These are phyloP conservation scores for Globisporangium polare DNA, from an alignment of 352 stramenopile genomes.

Conservation along the genomic window DNA sequence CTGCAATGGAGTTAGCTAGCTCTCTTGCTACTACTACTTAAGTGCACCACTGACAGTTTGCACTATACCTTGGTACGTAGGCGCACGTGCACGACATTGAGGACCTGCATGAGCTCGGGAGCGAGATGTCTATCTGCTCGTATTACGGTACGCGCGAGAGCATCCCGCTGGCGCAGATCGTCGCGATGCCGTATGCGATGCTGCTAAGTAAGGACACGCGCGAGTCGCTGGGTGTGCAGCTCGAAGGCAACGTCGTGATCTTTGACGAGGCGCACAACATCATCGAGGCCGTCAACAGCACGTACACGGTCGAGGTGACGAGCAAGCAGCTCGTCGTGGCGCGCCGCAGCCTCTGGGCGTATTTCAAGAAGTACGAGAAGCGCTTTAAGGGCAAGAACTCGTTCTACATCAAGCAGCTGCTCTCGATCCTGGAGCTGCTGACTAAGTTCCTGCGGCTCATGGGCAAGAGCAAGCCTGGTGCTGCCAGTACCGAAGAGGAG, in stretches of 20 bases:
- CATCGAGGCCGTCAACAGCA: conserved; percentile 93
- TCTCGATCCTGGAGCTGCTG: conserved; percentile 69
- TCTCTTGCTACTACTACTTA: no score
- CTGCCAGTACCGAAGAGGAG: background rate
- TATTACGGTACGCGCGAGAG: conserved; percentile 96
- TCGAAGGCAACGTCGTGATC: conserved; percentile 92
- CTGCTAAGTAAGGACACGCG: conserved; percentile 89
- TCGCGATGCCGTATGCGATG: conserved; percentile 92
- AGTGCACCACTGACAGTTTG: no score
- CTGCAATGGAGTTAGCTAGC: background rate
- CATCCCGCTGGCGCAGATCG: conserved; percentile 85
- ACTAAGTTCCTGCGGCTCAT: conserved; percentile 73
- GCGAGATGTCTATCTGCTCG: conserved; percentile 91
- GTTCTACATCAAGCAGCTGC: conserved; percentile 89
- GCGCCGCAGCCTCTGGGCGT: conserved; percentile 73
- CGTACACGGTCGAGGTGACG: conserved; percentile 77
- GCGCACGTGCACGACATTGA: conserved; percentile 94
- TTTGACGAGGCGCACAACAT: conserved; percentile 99
- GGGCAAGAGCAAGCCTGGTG: conserved; percentile 25
- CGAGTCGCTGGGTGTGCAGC: conserved; percentile 83
- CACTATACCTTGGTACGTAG: conserved; percentile 23
- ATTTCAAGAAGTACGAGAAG: conserved; percentile 88
- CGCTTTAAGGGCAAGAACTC: conserved; percentile 81
- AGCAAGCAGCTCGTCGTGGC: conserved; percentile 75
- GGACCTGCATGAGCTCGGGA: conserved; percentile 90